phyloP scores from a whole-genome alignment of 1,284 basidiomycete species.

The Pseudozyma flocculosa region DNA sequence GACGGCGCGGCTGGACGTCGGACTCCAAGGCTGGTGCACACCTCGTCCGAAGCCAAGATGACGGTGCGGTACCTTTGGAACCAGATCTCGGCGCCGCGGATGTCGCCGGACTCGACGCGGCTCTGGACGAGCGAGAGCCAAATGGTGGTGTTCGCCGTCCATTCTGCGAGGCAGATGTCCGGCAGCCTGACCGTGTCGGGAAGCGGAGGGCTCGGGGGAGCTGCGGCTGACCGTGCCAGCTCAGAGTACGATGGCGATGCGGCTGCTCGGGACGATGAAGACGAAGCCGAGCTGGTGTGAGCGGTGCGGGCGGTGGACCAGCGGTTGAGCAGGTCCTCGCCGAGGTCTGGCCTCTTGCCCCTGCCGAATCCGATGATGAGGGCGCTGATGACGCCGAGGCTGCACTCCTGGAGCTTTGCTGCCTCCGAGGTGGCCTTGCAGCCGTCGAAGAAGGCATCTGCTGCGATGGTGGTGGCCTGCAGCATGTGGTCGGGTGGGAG shows the following conservation, averaged over 20 bases:
- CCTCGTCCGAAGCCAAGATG: background rate
- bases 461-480: constrained; percentile 5
- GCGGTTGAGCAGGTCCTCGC: constrained; percentile 8
- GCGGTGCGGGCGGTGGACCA: constrained; percentile 14
- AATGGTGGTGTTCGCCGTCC: constrained; percentile 14
- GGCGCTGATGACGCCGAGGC: constrained; percentile 8
- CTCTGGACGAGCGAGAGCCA: constrained; percentile 21
- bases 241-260: background rate
- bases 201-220: too few relatives aligned
- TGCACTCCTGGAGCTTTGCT: constrained; percentile 3
- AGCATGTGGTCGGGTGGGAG: constrained; percentile 7
- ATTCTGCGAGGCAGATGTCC: constrained; percentile 12
- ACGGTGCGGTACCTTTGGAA: constrained; percentile 15
- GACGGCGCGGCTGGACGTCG: background rate
- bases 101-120: constrained; percentile 10
- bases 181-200: background rate
- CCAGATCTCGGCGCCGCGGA: constrained; percentile 17
- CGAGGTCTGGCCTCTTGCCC: constrained; percentile 5
- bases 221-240: background rate
- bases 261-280: background rate
- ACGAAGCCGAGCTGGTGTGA: background rate
- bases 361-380: constrained; percentile 18
- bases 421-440: background rate
- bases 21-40: background rate
- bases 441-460: constrained; percentile 6